Evolutionary conservation across 2,329 filamentous ascomycete genomes (phyloP).

Genomic region (Talaromyces sp.): DNA sequence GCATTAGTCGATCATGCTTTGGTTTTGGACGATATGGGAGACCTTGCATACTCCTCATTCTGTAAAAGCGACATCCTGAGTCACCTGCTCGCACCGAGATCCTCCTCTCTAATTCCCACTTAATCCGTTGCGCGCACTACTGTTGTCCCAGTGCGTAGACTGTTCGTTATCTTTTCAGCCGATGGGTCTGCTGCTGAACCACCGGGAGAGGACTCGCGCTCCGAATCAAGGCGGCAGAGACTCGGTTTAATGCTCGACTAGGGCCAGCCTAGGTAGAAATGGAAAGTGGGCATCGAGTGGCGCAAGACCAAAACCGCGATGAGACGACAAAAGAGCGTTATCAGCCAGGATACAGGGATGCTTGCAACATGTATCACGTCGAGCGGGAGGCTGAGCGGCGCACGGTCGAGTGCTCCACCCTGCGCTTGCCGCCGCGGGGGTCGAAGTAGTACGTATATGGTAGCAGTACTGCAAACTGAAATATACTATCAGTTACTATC

Average conservation of each 20-base stretch:
- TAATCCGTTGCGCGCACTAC: not conserved
- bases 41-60: conserved; percentile 46
- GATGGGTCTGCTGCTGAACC: not conserved
- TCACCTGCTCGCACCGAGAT: not conserved
- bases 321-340: not conserved
- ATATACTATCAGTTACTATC: not conserved
- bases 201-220: not conserved
- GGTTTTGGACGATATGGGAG: not conserved
- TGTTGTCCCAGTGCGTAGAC: not conserved
- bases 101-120: not conserved
- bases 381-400: not conserved
- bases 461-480: not conserved
- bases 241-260: conserved; percentile 15
- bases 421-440: not conserved
- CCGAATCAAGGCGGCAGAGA: not conserved
- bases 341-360: not conserved
- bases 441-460: not conserved
- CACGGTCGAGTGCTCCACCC: not conserved
- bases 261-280: conserved; percentile 29
- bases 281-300: not conserved
- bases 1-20: not conserved
- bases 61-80: conserved; percentile 45
- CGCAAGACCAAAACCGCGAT: no score
- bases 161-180: not conserved
- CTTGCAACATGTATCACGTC: not conserved